phyloP scores from a whole-genome alignment of 2,329 filamentous ascomycete genomes.

The Graphilbum ipis-grandicollis region DNA sequence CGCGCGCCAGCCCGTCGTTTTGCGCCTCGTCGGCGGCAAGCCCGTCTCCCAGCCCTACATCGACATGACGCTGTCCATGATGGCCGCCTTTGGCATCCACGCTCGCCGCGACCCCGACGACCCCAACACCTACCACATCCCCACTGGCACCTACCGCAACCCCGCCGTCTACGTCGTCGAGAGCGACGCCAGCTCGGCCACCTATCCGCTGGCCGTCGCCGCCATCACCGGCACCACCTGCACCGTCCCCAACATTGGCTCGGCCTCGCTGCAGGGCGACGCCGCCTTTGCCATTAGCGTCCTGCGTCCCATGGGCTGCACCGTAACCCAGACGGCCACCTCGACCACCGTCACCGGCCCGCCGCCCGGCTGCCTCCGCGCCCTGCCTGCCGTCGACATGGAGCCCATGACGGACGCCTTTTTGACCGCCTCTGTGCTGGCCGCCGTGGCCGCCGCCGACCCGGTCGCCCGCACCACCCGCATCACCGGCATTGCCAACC shows the following conservation, averaged over 20 bases:
- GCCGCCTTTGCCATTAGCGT: conserved; percentile 87
- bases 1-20: conserved; percentile 80
- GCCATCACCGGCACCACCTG: conserved; percentile 93
- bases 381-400: conserved; percentile 80
- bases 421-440: conserved; percentile 82
- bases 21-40: conserved; percentile 86
- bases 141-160: conserved; percentile 66
- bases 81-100: conserved; percentile 74
- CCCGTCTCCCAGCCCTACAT: conserved; percentile 96
- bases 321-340: conserved; percentile 63
- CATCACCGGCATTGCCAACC: conserved; percentile 91
- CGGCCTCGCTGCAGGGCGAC: conserved; percentile 81
- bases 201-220: conserved; percentile 84
- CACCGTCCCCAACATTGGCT: conserved; percentile 92
- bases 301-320: conserved; percentile 82
- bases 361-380: conserved; percentile 51
- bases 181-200: conserved; percentile 94
- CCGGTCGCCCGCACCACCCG: conserved; percentile 69
- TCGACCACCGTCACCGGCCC: conserved; percentile 92
- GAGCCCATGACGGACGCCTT: conserved; percentile 99
- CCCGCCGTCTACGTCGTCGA: conserved; percentile 79
- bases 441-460: conserved; percentile 73
- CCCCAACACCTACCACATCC: conserved; percentile 85
- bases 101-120: conserved; percentile 64
- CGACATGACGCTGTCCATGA: conserved; percentile 98